Base-by-base conservation (phyloP, 2,329 filamentous ascomycete species). In the Chrysoporthe cubensis region DNA sequence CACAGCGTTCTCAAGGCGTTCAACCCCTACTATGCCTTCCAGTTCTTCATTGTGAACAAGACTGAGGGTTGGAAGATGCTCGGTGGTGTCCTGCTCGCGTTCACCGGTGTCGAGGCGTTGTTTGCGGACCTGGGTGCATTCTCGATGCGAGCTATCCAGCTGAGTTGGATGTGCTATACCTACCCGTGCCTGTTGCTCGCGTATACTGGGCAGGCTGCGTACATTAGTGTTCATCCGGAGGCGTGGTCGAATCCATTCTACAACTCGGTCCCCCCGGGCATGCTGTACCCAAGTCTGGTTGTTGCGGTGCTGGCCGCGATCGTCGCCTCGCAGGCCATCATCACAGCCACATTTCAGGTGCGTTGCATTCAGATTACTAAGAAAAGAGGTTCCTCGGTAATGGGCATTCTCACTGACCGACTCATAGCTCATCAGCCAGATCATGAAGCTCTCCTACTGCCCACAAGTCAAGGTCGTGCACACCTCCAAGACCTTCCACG, bases 111-210 rank as follows among this genome's bases (percentile, higher is more conserved):
- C 21, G 91, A 93, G 75, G 90, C 90, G 1, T 81, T 94, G 1
- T 94, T 93, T 73, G 91, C 91, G 1, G 91, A 93, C 72, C 81
- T 93, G 13, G 91, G 91, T 44, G 91, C 91, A 21, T 93, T 94
- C 75, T 87, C 85, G 74, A 83, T 86, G 74, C 78, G 84, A 62
- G 90, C 91, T 0, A 87, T 94, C 62, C 90, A 91, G 73, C 81
- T 93, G 14, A 90, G 86, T 60, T 94, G 91, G 91, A 79, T 92
- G 3, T 81, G 82, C 62, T 89, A 87, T 73, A 85, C 86, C 2
- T 91, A 88, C 69, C 91, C 91, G 0, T 91, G 89, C 72, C 81
- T 83, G 64, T 75, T 90, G 1, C 76, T 90, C 11, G 85, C 87
- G 1, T 92, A 92, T 72, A 85, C 86, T 65, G 91, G 91, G 0